These are phyloP conservation scores for Colletotrichum noveboracense DNA, from an alignment of 2,329 filamentous ascomycete species.

Conservation along the genomic window DNA sequence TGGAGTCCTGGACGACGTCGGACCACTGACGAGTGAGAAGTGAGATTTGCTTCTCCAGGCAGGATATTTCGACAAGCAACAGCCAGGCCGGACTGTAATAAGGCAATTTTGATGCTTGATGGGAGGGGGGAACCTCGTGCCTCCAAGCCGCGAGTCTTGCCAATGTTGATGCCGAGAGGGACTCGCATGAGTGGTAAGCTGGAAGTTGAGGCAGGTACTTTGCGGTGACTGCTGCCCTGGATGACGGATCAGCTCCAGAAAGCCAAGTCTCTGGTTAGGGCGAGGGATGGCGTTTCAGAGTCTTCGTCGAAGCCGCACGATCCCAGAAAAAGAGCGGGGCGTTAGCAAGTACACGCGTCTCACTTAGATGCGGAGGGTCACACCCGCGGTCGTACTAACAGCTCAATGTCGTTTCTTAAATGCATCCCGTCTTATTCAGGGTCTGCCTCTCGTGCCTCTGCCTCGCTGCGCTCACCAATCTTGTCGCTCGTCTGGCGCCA, in stretches of 20 bases:
- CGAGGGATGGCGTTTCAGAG: conserved; percentile 19
- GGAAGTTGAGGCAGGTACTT: neutral
- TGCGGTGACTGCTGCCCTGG: neutral
- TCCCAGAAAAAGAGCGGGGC: conserved; percentile 9
- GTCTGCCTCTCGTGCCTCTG: neutral
- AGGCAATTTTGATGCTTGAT: neutral
- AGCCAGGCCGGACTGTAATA: neutral
- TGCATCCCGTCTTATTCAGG: neutral
- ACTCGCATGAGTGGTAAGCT: neutral
- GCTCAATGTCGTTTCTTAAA: neutral
- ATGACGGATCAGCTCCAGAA: conserved; percentile 4
- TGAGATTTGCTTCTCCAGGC: neutral
- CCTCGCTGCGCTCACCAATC: neutral
- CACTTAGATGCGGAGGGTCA: conserved; percentile 6
- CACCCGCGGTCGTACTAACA: neutral
- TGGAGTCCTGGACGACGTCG: neutral
- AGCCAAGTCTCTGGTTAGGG: conserved; percentile 7
- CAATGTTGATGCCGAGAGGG: neutral
- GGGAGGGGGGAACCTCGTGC: neutral
- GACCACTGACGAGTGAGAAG: neutral
- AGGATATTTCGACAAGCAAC: neutral
- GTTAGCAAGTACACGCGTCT: conserved; percentile 19
- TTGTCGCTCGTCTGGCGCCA: neutral
- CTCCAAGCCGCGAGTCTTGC: neutral
- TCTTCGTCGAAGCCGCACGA: conserved; percentile 15